phyloP scores from a whole-genome alignment of 169 alveolate species.

The Plasmodium adleri region DNA sequence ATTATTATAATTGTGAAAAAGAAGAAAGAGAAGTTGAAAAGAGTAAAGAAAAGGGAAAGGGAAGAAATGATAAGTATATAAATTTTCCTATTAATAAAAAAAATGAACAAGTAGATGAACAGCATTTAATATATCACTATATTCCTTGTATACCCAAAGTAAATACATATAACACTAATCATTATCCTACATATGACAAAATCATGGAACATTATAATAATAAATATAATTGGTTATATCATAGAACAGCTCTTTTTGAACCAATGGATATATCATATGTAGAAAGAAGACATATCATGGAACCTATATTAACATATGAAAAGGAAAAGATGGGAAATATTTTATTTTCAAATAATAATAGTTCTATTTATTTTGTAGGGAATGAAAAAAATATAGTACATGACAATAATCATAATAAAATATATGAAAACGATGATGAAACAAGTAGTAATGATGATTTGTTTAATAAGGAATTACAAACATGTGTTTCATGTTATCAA shows the following conservation, averaged over 20 bases:
- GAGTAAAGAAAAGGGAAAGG: background rate
- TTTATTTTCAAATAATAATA: conserved; percentile 1
- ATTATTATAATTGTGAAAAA: background rate
- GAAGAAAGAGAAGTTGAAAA: background rate
- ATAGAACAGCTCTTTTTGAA: conserved; percentile 4
- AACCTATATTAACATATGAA: background rate
- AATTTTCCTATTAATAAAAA: no score
- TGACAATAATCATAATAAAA: background rate
- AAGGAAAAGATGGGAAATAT: conserved; percentile 6
- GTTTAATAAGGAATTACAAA: conserved; percentile 26
- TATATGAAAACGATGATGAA: background rate
- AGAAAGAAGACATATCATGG: background rate
- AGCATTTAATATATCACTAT: no score
- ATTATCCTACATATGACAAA: conserved; percentile 4
- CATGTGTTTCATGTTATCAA: conserved; percentile 66
- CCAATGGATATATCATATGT: conserved; percentile 11
- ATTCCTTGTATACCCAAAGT: background rate
- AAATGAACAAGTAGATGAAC: no score
- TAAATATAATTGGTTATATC: conserved; percentile 8
- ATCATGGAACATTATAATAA: conserved; percentile 13
- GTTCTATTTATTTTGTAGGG: no score
- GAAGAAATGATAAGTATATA: background rate
- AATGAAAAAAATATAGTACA: background rate
- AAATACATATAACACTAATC: conserved; percentile 9
- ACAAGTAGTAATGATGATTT: conserved; percentile 12